phyloP scores from a whole-genome alignment of 139 green algal species.

The Coelastrella sp. region DNA sequence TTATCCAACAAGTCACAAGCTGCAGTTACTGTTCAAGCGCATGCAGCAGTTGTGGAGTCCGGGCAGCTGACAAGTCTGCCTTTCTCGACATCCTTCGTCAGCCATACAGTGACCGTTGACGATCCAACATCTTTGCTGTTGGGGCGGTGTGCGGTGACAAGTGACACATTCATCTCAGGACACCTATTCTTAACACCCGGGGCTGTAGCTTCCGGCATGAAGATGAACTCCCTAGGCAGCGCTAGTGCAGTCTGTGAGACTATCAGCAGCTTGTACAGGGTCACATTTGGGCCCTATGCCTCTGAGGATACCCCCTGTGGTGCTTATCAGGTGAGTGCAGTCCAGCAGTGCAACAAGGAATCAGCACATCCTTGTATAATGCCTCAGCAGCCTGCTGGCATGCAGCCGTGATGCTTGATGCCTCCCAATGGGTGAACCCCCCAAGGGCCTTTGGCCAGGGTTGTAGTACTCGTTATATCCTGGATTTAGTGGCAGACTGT shows the following conservation, averaged over 20 bases:
- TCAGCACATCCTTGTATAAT: too few relatives aligned
- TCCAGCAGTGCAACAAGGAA: too few relatives aligned
- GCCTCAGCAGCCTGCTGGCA: neutral
- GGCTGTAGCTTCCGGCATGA: neutral
- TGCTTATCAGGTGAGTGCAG: conserved; percentile 45
- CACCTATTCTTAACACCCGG: neutral
- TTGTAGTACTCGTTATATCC: too few relatives aligned
- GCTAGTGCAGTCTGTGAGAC: conserved; percentile 8
- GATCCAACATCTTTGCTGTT: conserved; percentile 8
- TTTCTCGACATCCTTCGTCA: neutral
- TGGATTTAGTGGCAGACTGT: too few relatives aligned
- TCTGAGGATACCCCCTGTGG: neutral
- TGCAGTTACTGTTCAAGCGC: neutral
- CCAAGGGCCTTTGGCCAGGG: too few relatives aligned
- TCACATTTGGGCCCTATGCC: conserved; percentile 35
- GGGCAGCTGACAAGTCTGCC: neutral
- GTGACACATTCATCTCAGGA: conserved; percentile 30
- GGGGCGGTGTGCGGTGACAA: conserved; percentile 20
- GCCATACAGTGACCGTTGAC: neutral
- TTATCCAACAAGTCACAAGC: neutral
- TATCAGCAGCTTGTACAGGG: neutral
- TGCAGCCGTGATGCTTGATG: neutral
- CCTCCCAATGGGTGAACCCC: too few relatives aligned
- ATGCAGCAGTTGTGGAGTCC: neutral
- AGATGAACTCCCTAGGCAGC: neutral